phyloP scores from a whole-genome alignment of 805 yeast species.

The Zygosaccharomyces siamensis region DNA sequence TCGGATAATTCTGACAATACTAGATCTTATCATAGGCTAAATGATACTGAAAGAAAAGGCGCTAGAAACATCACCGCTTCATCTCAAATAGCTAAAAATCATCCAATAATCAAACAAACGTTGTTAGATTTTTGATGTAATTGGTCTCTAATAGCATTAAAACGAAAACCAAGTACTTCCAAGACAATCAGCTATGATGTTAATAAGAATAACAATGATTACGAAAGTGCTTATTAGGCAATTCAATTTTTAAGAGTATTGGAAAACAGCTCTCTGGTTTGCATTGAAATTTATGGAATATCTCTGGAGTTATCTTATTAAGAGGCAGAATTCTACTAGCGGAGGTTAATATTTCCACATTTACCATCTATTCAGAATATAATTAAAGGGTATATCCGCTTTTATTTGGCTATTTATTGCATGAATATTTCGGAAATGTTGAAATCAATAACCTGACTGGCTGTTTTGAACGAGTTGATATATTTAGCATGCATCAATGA shows the following conservation, averaged over 20 bases:
- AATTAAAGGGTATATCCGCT: no score
- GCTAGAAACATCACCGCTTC: slow-evolving; percentile 12
- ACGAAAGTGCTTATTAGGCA: neutral
- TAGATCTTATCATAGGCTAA: neutral
- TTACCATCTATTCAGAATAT: no score
- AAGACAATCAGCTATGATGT: slow-evolving; percentile 4
- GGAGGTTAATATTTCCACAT: slow-evolving; percentile 42
- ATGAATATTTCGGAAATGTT: no score
- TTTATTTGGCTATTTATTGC: no score
- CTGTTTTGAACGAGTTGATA: no score
- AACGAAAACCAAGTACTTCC: no score
- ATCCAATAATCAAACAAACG: slow-evolving; percentile 24
- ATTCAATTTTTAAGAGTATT: neutral
- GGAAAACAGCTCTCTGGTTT: slow-evolving; percentile 12
- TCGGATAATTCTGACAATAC: neutral
- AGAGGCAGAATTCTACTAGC: slow-evolving; percentile 32
- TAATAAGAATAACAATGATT: slow-evolving; percentile 11
- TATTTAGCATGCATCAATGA: no score
- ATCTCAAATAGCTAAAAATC: slow-evolving; percentile 17
- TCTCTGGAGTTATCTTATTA: slow-evolving; percentile 64
- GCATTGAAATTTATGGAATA: slow-evolving; percentile 2
- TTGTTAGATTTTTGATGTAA: slow-evolving; percentile 9
- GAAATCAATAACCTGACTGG: no score
- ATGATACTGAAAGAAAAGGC: neutral
- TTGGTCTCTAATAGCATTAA: no score